Evolutionary conservation across 2,329 filamentous ascomycete species (phyloP), one percentile per base, ranked within the genome.

Genomic region (Ophiosphaerella korrae): DNA sequence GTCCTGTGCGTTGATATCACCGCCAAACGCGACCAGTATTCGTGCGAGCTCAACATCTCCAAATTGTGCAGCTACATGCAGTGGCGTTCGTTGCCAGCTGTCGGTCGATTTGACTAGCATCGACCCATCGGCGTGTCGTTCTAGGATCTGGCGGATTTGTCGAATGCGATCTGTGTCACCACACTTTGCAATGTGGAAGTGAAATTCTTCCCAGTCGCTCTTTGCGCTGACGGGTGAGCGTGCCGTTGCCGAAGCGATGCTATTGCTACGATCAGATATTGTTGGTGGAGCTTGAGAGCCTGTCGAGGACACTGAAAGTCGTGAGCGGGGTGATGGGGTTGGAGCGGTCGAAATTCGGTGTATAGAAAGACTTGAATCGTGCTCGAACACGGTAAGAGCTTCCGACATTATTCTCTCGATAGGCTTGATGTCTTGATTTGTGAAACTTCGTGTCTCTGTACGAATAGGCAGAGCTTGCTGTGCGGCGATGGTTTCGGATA

Each of bases 1-100:
- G 35, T 64, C 61, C 35, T 46, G 41, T 6, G 61, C 61, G 39
- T 61, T 55, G 11, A 64, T 45, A 13, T 64, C 48, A 7, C 54
- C 61, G 18, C 42, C 42, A 24, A 50, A 57, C 0, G 38, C 24
- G 39, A 58, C 31, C 3, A 64, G 48, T 12, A 49, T 45, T 7
- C 45, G 42, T 13, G 56, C 58, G 11, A 60, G 26, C 14, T 54
- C 16, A 16, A 56, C 32, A 29, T 57, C 43, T 7, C 59, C 61
- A 12, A 47, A 29, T 42, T 56, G 55, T 7, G 53, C 57, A 26
- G 59, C 59, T 6, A 52, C 24, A 24, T 58, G 58, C 3, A 64
- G 46, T 11, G 61, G 61, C 13, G 50, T 58, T 24, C 61, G 42
- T 36, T 53, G 34, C 3, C 41, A 52, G 9, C 41, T 41, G 23